These are phyloP conservation scores for Nematocida sp. DNA, from an alignment of 371 early-diverging fungal genomes.

Conservation along the genomic window DNA sequence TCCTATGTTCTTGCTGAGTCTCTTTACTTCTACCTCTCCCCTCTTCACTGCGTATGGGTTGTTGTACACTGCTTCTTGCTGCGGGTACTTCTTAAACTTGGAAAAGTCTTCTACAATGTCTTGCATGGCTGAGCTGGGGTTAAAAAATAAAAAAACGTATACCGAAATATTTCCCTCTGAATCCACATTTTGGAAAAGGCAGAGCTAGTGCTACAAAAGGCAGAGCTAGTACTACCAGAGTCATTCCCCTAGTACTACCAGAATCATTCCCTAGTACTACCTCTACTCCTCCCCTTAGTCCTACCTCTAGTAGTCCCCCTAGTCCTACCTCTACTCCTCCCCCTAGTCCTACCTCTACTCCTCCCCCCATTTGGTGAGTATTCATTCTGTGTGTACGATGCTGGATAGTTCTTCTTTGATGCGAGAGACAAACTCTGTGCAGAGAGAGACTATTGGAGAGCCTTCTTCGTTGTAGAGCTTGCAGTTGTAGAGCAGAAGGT, in stretches of 20 bases:
- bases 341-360: too few relatives aligned
- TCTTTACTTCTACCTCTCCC: slow-evolving; percentile 67
- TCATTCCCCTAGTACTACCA: too few relatives aligned
- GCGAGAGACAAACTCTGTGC: background rate
- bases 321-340: too few relatives aligned
- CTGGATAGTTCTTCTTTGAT: background rate
- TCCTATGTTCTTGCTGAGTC: slow-evolving; percentile 94
- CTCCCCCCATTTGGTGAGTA: too few relatives aligned
- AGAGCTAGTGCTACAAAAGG: too few relatives aligned
- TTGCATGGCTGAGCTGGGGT: slow-evolving; percentile 16
- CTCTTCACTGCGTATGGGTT: slow-evolving; percentile 65
- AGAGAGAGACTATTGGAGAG: slow-evolving; percentile 13
- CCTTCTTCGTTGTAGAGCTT: slow-evolving; percentile 70
- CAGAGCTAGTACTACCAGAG: too few relatives aligned
- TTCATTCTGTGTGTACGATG: too few relatives aligned
- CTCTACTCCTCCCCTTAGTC: too few relatives aligned
- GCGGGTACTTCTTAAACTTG: slow-evolving; percentile 84
- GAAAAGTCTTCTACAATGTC: slow-evolving; percentile 78
- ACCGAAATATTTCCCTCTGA: background rate
- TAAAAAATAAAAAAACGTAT: slow-evolving; percentile 44
- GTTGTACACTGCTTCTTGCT: slow-evolving; percentile 74
- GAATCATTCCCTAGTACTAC: too few relatives aligned
- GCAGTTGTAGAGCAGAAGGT: slow-evolving; percentile 76
- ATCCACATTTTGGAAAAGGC: too few relatives aligned
- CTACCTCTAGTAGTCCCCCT: too few relatives aligned